Evolutionary conservation across 2,329 filamentous ascomycete genomes (phyloP).

Genomic region (Ascochyta fabae): DNA sequence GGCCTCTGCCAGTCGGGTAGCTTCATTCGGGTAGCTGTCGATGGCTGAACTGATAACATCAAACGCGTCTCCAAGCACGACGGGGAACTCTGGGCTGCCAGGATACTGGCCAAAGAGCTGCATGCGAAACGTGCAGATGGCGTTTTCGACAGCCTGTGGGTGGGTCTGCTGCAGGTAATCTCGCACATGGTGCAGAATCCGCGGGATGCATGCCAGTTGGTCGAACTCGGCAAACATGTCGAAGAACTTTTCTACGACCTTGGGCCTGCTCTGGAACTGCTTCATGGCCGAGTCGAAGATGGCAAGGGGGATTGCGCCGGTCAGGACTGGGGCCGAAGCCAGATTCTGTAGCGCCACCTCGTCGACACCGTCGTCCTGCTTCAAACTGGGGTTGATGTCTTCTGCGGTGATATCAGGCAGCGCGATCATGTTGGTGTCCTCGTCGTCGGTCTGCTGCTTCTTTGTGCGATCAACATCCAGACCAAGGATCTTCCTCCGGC

Average conservation of each 20-base stretch:
- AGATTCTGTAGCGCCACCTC: constrained; percentile 68
- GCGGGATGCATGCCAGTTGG: constrained; percentile 67
- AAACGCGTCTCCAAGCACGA: constrained; percentile 71
- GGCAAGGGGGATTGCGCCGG: constrained; percentile 90
- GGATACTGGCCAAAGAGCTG: constrained; percentile 71
- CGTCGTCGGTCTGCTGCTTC: constrained; percentile 54
- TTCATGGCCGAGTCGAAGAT: constrained; percentile 88
- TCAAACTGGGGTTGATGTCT: constrained; percentile 63
- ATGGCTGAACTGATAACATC: constrained; percentile 64
- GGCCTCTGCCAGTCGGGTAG: constrained; percentile 52
- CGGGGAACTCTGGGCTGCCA: constrained; percentile 73
- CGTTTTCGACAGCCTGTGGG: constrained; percentile 62
- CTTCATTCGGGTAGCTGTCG: constrained; percentile 43
- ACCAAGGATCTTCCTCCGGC: constrained; percentile 71
- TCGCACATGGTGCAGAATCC: constrained; percentile 76
- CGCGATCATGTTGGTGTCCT: constrained; percentile 61
- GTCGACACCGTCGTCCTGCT: constrained; percentile 57
- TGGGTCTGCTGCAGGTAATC: constrained; percentile 66
- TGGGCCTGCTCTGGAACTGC: constrained; percentile 72
- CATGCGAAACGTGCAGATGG: constrained; percentile 73
- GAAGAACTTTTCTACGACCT: constrained; percentile 78
- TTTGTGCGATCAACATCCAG: constrained; percentile 58
- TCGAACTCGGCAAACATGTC: constrained; percentile 76
- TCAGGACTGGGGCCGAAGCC: constrained; percentile 77
- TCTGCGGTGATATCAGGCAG: constrained; percentile 67